phyloP scores from a whole-genome alignment of 2,329 filamentous ascomycete genomes.

The Colletotrichum aenigma region DNA sequence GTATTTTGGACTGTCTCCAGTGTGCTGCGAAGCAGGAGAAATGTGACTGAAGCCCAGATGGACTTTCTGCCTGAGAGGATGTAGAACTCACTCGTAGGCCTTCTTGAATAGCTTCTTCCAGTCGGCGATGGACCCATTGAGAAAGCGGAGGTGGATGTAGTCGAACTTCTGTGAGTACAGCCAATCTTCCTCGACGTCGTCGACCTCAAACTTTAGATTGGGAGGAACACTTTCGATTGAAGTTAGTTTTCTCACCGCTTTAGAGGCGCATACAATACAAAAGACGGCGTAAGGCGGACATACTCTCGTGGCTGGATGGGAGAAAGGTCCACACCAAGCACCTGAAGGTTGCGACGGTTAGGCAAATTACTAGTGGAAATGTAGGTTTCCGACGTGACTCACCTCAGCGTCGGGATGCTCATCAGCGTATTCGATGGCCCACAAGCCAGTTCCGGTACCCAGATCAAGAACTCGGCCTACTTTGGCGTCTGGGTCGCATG shows the following conservation, averaged over 20 bases:
- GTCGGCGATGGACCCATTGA: slow-evolving; percentile 58
- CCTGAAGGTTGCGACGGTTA: background rate
- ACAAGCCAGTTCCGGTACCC: background rate
- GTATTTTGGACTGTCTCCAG: background rate
- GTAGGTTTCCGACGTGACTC: background rate
- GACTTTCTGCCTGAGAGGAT: background rate
- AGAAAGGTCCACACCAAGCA: slow-evolving; percentile 42
- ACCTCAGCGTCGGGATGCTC: background rate
- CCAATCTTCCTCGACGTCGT: slow-evolving; percentile 33
- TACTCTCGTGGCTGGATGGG: slow-evolving; percentile 42
- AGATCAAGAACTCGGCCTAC: background rate
- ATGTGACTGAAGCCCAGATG: slow-evolving; percentile 21
- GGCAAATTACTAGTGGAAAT: background rate
- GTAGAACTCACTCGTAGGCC: slow-evolving; percentile 37
- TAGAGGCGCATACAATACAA: no score
- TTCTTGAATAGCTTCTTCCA: slow-evolving; percentile 51
- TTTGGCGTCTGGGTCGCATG: background rate
- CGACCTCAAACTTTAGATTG: slow-evolving; percentile 42
- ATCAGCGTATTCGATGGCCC: background rate
- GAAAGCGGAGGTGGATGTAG: slow-evolving; percentile 61
- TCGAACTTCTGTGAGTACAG: slow-evolving; percentile 51
- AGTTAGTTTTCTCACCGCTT: background rate
- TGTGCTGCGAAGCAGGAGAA: background rate
- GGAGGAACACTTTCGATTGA: slow-evolving; percentile 34
- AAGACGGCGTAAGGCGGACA: no score